Base-by-base conservation (phyloP, 352 stramenopile species). In the Phytophthora litchii region DNA sequence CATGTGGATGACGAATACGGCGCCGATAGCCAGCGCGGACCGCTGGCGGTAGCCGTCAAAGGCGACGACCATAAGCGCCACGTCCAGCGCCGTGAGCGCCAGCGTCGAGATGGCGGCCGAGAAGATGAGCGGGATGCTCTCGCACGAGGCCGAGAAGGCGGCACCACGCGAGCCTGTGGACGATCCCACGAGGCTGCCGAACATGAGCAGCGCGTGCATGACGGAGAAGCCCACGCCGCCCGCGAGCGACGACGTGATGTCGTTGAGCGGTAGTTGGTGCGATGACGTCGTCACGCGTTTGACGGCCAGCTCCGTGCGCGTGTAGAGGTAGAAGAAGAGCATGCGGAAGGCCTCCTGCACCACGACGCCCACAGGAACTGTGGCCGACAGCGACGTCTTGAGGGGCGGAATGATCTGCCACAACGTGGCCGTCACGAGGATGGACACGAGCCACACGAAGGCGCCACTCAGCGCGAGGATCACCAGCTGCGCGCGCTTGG, bases 191-290 rank as follows among this genome's bases (percentile, higher is more conserved):
- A 95, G 62, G 42, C 79, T 92, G 54, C 86, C 86, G 48, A 91
- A 95, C 76, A 95, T 88, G 66, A 95, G 87, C 34, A 92, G 64
- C 46, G 83, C 70, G 61, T 92, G 86, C 86, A 95, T 95, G 53
- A 93, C 31, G 13, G 80, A 73, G 62, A 91, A 95, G 36, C 86
- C 86, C 12, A 95, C 83, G 40, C 86, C 86, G 23, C 78, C 82
- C 12, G 86, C 86, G 50, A 94, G 70, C 4, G 80, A 84, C 17
- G 86, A 92, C 53, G 86, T 95, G 50, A 92, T 59, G 58, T 95
- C 86, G 57, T 95, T 93, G 23, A 95, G 78, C 40, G 86, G 86
- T 46, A 95, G 70, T 54, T 93, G 80, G 60, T 92, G 79, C 60
- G 80, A 72, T 12, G 80, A 76, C 25, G 82, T 91, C 2, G 84